These are phyloP conservation scores for Citrullus amarus DNA, from an alignment of 306 rosid species.

Conservation along the genomic window DNA sequence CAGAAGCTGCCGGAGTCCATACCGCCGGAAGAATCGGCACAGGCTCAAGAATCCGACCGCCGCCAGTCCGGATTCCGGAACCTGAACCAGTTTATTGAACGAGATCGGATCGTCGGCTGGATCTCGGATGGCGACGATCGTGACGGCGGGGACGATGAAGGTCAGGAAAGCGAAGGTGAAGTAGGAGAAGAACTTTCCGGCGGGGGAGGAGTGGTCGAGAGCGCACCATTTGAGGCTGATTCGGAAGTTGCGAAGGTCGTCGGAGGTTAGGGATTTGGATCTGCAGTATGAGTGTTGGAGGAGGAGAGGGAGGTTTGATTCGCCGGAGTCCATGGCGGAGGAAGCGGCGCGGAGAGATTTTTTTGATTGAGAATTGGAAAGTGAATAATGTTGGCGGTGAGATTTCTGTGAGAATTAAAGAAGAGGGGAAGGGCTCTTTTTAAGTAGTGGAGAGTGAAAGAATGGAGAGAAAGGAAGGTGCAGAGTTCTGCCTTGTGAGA, in stretches of 20 bases:
- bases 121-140: conserved; percentile 24
- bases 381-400: not conserved
- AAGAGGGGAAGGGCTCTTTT: not conserved
- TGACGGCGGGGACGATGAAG: conserved; percentile 37
- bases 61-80: conserved; percentile 64
- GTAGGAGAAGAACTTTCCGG: conserved; percentile 48
- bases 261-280: conserved; percentile 35
- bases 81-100: conserved; percentile 63
- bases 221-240: conserved; percentile 75
- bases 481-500: not conserved
- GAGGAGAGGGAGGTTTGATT: conserved; percentile 37
- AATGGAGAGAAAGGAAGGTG: not conserved
- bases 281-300: conserved; percentile 40
- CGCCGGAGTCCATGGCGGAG: conserved; percentile 7
- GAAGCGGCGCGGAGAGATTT: not conserved
- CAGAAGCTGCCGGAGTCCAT: conserved; percentile 64
- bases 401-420: not conserved
- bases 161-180: conserved; percentile 38
- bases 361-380: not conserved
- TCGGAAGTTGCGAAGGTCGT: conserved; percentile 51
- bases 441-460: too few relatives aligned
- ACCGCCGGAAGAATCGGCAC: conserved; percentile 54
- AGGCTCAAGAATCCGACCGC: conserved; percentile 52
- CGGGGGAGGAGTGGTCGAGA: conserved; percentile 59
- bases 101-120: conserved; percentile 44